Conservation (phyloP, 2,329 filamentous ascomycete species). For the Nothophaeocryptopus gaeumannii region DNA sequence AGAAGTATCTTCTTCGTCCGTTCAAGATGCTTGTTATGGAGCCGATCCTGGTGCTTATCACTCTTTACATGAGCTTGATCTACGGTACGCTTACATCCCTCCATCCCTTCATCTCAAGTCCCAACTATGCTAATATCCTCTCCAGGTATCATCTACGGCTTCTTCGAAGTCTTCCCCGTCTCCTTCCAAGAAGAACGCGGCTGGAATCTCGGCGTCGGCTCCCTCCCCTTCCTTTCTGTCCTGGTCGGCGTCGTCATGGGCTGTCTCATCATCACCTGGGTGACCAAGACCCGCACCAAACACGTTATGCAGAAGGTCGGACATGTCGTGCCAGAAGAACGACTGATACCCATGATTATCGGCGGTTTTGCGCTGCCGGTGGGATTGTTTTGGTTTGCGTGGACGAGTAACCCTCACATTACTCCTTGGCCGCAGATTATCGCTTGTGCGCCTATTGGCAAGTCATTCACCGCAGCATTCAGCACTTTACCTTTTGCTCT, state of each 20-base stretch:
- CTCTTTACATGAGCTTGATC: conserved; percentile 33
- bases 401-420: conserved; percentile 38
- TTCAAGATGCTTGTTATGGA: conserved; percentile 32
- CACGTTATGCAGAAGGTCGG: conserved; percentile 19
- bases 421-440: conserved; percentile 44
- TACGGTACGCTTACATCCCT: conserved; percentile 30
- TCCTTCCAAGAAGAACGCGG: conserved; percentile 28
- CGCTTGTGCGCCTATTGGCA: conserved; percentile 40
- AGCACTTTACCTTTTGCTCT: conserved; percentile 17
- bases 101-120: neutral
- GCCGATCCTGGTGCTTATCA: conserved; percentile 53
- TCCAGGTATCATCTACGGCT: conserved; percentile 28
- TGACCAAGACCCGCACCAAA: conserved; percentile 25
- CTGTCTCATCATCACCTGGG: conserved; percentile 18
- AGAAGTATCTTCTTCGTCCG: conserved; percentile 54
- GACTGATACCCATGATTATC: conserved; percentile 46
- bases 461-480: too few relatives aligned
- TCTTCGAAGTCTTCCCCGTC: conserved; percentile 33
- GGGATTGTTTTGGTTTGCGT: conserved; percentile 49
- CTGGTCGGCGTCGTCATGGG: conserved; percentile 28
- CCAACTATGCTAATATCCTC: conserved; percentile 14
- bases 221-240: conserved; percentile 27
- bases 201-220: conserved; percentile 26
- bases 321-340: conserved; percentile 42
- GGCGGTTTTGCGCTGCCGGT: conserved; percentile 42